Evolutionary conservation across 1,284 basidiomycete species (phyloP), one percentile per base, ranked within the genome.

Genomic region (Pseudozyma tsukubaensis): DNA sequence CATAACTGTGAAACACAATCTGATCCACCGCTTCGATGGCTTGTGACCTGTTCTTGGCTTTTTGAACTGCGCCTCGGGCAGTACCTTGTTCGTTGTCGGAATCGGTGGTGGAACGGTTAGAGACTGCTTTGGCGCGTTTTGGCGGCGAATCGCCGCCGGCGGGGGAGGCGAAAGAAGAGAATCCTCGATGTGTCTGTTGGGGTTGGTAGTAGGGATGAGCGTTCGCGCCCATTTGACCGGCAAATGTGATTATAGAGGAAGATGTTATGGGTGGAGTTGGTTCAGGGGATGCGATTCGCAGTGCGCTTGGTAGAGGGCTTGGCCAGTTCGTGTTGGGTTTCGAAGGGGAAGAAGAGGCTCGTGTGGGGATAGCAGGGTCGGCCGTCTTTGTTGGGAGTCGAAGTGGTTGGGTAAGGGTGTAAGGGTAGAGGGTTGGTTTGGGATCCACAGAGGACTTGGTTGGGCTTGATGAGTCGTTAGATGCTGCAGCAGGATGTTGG

Each of bases 1-100:
- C 66, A 14, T 71, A 71, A 13, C 61, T 60, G 4, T 58, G 53
- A 9, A 37, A 59, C 18, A 72, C 52, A 32, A 72, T 72, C 12
- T 53, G 58, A 13, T 72, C 54, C 1, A 72, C 62, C 1, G 45
- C 35, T 13, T 61, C 50, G 4, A 65, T 18, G 0, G 69, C 69
- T 4, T 37, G 60, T 13, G 19, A 48, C 2, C 61, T 43, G 16
- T 71, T 63, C 36, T 50, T 43, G 11, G 60, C 53, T 18, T 63
- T 63, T n/a, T 35, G 56, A 0, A 57, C 56, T 1, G 56, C 54
- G 8, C 19, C 36, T 10, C 44, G 35, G 0, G 55, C 54, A 2
- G 47, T 39, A 0, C n/a, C 21, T 14, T 53, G 34, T 14, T 44
- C 40, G n/a, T 54, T 37, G 32, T 51, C 43, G 35, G 34, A 37